Percentiles rank a stretch among this genome's conserved stretches.
phyloP scores from a whole-genome alignment of 768 basidiomycete species.

The Phylloporus rhodoxanthus region DNA sequence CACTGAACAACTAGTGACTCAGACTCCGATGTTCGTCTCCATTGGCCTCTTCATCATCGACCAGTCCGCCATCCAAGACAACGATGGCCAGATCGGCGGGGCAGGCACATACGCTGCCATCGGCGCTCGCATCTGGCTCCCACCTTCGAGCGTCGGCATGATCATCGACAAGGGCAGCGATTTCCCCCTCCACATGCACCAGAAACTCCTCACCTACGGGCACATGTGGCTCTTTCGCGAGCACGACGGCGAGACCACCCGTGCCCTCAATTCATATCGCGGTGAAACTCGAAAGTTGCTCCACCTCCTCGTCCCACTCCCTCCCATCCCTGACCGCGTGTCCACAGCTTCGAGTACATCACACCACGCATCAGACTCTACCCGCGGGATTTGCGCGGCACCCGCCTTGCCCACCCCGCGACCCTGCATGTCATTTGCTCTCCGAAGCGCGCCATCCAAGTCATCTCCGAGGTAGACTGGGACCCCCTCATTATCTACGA shows the following conservation, averaged over 20 bases:
- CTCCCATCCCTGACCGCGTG: conserved; percentile 9
- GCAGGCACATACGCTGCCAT: conserved; percentile 80
- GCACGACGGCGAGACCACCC: conserved; percentile 54
- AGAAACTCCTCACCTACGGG: conserved; percentile 57
- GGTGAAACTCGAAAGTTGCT: conserved; percentile 67
- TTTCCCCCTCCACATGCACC: conserved; percentile 57
- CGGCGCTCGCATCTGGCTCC: conserved; percentile 80
- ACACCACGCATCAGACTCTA: conserved; percentile 66
- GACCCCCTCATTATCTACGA: conserved; percentile 69
- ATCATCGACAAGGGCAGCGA: conserved; percentile 77
- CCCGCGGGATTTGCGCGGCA: conserved; percentile 59
- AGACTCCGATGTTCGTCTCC: conserved; percentile 43
- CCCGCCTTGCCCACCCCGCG: conserved; percentile 44
- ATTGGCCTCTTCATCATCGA: conserved; percentile 92
- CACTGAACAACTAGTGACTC: conserved; percentile 11
- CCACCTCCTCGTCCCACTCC: conserved; percentile 7
- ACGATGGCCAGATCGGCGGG: conserved; percentile 64
- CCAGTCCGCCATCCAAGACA: conserved; percentile 60
- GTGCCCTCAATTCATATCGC: conserved; percentile 66
- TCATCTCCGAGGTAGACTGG: conserved; percentile 70
- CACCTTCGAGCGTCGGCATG: conserved; percentile 65
- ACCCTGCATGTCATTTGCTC: conserved; percentile 84
- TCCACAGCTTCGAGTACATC: conserved; percentile 67
- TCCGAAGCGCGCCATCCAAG: conserved; percentile 59
- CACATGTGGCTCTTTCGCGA: conserved; percentile 74